Evolutionary conservation across 2,329 filamentous ascomycete genomes (phyloP).

Genomic region (Thielaviopsis euricoi): DNA sequence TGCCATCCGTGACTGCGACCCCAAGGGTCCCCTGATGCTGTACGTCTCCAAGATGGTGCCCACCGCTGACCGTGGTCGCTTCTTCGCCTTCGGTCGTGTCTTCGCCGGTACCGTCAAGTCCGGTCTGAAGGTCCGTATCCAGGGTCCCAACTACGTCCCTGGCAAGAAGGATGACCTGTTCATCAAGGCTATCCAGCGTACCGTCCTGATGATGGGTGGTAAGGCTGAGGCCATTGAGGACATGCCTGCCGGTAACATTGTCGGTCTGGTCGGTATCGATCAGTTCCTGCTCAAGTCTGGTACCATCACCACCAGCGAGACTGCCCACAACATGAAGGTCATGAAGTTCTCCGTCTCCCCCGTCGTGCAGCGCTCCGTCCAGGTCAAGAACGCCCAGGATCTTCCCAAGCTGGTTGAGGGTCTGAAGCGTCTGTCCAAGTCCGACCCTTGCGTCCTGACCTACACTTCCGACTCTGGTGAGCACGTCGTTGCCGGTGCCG

Average conservation of each 20-base stretch:
- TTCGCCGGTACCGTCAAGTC: constrained; percentile 97
- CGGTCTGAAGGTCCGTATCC: constrained; percentile 98
- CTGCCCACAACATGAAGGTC: constrained; percentile 99
- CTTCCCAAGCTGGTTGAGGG: constrained; percentile 98
- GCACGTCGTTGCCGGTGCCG: constrained; percentile 97
- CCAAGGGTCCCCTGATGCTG: constrained; percentile 96
- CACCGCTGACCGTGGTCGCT: constrained; percentile 98
- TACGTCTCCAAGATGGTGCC: constrained; percentile 99
- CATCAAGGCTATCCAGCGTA: constrained; percentile 99
- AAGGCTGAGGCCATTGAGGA: constrained; percentile 98
- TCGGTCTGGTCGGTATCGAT: constrained; percentile 97
- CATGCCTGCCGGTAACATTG: constrained; percentile 98
- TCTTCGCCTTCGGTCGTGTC: constrained; percentile 99
- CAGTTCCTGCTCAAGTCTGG: constrained; percentile 99
- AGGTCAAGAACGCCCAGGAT: constrained; percentile 99
- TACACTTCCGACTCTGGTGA: constrained; percentile 83
- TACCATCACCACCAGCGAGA: constrained; percentile 94
- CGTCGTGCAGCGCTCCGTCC: constrained; percentile 94
- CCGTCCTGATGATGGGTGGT: constrained; percentile 99
- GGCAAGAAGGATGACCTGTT: constrained; percentile 98
- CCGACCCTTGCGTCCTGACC: constrained; percentile 93
- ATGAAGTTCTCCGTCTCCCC: constrained; percentile 99
- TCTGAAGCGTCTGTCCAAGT: constrained; percentile 99
- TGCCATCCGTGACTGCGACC: constrained; percentile 95
- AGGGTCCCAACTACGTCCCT: constrained; percentile 95